Base-by-base conservation (phyloP, 2,329 filamentous ascomycete species). In the Coniochaeta sp. region DNA sequence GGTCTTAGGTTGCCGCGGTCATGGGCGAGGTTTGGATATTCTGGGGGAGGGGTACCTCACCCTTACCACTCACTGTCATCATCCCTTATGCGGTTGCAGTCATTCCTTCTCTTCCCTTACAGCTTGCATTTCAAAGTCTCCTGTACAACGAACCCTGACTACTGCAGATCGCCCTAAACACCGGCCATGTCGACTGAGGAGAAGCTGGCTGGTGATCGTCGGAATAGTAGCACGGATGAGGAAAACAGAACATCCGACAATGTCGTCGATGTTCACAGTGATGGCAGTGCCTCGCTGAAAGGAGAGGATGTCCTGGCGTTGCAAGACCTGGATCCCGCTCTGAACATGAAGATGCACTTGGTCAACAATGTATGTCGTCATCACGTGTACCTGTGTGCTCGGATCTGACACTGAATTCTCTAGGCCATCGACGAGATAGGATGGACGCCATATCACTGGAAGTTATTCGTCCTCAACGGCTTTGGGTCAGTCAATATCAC, bases 401-500 rank as follows among this genome's bases (percentile, higher is more conserved):
- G 4, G 19, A 22, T 38, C 24, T 57, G 34, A 59, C 40, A 19
- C 8, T n/a, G 5, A 14, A 7, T 2, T 7, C 43, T n/a, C 17
- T 14, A 52, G 79, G 76, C 76, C 1, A 81, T 80, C 62, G 82
- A 86, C 65, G 79, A 86, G 65, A 85, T 87, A 62, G 84, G 84
- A 14, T 84, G 82, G 77, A 87, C 84, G 0, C 70, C 71, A 0
- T 85, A 81, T 65, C 84, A 87, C 64, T 76, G 77, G 68, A 86
- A 85, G 69, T 73, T 87, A 0, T 86, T 86, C 70, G 80, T 81
- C 65, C 74, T 87, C 55, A 86, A 85, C 64, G 84, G 84, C 7
- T 86, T 86, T 63, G 83, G 83, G 60, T 81, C 76, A 63, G 72
- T 50, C 5, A 7, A 26, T 17, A 14, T 2, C 34, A n/a, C 33